Evolutionary conservation across 306 rosid species (phyloP).

Genomic region (Corylus americana): DNA sequence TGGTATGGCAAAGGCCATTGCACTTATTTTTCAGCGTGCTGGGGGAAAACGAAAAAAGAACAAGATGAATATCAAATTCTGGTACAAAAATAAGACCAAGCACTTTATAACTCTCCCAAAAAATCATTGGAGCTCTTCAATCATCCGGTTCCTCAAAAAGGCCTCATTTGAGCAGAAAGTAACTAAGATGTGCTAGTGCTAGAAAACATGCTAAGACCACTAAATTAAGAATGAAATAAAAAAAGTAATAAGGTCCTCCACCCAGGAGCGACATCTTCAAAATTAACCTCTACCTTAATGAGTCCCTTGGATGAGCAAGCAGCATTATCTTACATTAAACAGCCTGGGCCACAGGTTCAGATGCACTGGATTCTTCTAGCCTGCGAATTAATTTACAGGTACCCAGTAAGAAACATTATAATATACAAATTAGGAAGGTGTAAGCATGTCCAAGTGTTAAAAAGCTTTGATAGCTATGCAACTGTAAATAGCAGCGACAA

Average conservation of each 20-base stretch:
- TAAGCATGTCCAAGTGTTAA: background rate
- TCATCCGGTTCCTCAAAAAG: background rate
- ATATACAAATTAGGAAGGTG: background rate
- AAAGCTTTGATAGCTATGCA: background rate
- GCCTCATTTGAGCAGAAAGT: background rate
- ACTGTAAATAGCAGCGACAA: background rate
- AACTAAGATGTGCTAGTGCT: background rate
- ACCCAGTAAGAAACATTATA: constrained; percentile 7
- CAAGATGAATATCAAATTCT: background rate
- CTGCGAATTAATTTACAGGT: constrained; percentile 43
- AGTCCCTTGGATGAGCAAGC: constrained; percentile 22
- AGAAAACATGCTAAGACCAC: background rate
- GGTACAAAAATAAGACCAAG: background rate
- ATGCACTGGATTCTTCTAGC: constrained; percentile 55
- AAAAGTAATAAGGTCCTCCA: constrained; percentile 8
- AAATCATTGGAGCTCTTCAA: background rate
- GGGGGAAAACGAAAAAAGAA: background rate
- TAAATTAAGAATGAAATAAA: background rate
- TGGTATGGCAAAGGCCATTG: background rate
- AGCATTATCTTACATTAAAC: constrained; percentile 36
- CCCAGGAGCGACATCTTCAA: constrained; percentile 23
- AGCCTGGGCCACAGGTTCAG: constrained; percentile 74
- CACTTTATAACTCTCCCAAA: background rate
- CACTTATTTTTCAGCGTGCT: background rate
- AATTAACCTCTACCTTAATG: constrained; percentile 27